Base-by-base conservation (phyloP, 2,329 filamentous ascomycete genomes). In the Colletotrichum musicola region DNA sequence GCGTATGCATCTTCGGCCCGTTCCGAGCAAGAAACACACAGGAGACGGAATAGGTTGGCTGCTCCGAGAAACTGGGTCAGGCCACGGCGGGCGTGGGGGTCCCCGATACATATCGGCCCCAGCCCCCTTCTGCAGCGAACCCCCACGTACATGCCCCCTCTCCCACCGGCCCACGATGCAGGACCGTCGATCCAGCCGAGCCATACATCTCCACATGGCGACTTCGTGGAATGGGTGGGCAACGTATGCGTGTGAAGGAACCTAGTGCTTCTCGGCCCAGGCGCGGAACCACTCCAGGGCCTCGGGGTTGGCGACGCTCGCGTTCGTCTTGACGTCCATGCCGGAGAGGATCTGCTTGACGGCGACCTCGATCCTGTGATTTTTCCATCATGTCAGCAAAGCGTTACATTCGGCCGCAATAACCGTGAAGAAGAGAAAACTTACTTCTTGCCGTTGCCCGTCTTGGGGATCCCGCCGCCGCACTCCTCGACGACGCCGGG, bases 291-390 rank as follows among this genome's bases (percentile, higher is more conserved):
- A 98, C 47, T 93, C 91, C 72, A 99, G 81, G 72, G 95, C 94
- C 73, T 91, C 92, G 2, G 93, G 91, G 78, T 98, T 98, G 4
- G 94, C 93, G n/a, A 98, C 95, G 75, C 93, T 97, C 0, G 95
- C 94, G 56, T 94, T 94, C 0, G 93, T 96, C 83, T 94, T 95
- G 72, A 98, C 90, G 60, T 93, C 89, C 80, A 95, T 83, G 0
- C 95, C 95, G 30, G 93, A 97, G 1, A 99, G 82, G 51, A 98
- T 98, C 81, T 98, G 95, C 84, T 98, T 98, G 6, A 98, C 95
- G 0, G 94, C 93, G 55, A 97, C 94, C 79, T 99, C 95, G 68
- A 99, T 93, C 81, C 91, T 93, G 46, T 35, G 30, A 10, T 35
- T 35, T 30, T 30, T 9, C 27, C 9, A 40, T 6, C 9, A 47